Conservation (phyloP, 345 rosid species). For the Euphorbia tirucalli region DNA sequence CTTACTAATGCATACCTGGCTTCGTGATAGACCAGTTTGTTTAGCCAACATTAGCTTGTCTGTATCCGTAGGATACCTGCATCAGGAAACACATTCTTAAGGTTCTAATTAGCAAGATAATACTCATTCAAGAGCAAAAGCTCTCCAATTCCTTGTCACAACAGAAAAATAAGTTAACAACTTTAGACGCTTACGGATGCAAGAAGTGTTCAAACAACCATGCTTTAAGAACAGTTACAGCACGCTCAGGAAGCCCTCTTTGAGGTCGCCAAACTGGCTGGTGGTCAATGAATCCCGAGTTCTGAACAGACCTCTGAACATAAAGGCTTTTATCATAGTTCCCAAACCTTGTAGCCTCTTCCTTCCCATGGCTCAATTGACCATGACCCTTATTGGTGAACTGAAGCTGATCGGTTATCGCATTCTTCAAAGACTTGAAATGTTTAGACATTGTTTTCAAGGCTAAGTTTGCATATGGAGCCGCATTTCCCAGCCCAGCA, state of each 20-base stretch:
- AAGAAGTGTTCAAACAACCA: slow-evolving; percentile 37
- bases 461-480: slow-evolving; percentile 19
- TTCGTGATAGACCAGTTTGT: slow-evolving; percentile 35
- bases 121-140: not conserved
- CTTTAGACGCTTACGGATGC: slow-evolving; percentile 27
- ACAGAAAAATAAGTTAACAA: not conserved
- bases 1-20: slow-evolving; percentile 19
- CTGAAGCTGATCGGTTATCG: slow-evolving; percentile 21
- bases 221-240: slow-evolving; percentile 27
- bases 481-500: slow-evolving; percentile 29
- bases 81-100: not conserved
- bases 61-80: slow-evolving; percentile 29
- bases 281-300: slow-evolving; percentile 14
- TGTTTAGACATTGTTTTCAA: slow-evolving; percentile 20
- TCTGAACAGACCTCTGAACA: not conserved
- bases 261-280: slow-evolving; percentile 33
- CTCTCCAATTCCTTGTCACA: not conserved
- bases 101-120: not conserved
- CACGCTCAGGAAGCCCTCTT: slow-evolving; percentile 32
- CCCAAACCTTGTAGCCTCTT: slow-evolving; percentile 9
- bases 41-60: slow-evolving; percentile 28
- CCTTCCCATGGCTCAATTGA: not conserved
- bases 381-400: not conserved
- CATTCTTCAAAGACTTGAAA: slow-evolving; percentile 26
- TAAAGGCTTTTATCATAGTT: not conserved